Conservation (phyloP, 2,329 filamentous ascomycete species). For the Conoideocrella luteorostrata region DNA sequence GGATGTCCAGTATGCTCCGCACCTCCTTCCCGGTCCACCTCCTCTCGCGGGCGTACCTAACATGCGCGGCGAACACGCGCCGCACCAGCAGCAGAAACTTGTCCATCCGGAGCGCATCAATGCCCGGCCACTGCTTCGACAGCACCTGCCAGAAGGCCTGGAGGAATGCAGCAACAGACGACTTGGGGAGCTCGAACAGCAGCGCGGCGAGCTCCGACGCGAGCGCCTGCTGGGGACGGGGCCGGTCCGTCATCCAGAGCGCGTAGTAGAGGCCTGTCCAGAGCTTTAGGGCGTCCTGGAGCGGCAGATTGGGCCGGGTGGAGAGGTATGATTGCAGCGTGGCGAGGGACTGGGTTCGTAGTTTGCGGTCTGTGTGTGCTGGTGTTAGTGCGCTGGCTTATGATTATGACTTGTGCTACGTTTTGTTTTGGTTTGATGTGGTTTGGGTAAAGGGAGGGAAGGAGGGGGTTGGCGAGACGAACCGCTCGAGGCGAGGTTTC, state of each 20-base stretch:
- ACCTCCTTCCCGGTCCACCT: constrained; percentile 24
- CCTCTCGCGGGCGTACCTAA: constrained; percentile 39
- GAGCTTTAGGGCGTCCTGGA: constrained; percentile 74
- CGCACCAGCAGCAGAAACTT: constrained; percentile 87
- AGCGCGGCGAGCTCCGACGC: constrained; percentile 71
- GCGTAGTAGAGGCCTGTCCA: constrained; percentile 95
- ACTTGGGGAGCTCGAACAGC: constrained; percentile 45
- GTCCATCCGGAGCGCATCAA: constrained; percentile 76
- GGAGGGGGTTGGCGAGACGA: constrained; percentile 21
- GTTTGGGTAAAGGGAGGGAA: not conserved
- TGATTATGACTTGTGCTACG: too few relatives aligned
- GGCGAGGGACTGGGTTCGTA: constrained; percentile 68
- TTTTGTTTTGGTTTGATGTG: not conserved
- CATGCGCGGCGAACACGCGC: constrained; percentile 66
- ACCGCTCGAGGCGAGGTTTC: constrained; percentile 81
- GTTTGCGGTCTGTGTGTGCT: constrained; percentile 58
- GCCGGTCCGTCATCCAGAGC: constrained; percentile 89
- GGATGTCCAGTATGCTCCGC: constrained; percentile 20
- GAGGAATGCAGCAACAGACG: constrained; percentile 41
- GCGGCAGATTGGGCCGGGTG: constrained; percentile 51
- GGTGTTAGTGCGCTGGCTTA: not conserved
- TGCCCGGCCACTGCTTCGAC: constrained; percentile 62
- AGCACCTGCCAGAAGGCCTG: constrained; percentile 67
- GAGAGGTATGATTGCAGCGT: constrained; percentile 74
- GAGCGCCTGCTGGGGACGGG: constrained; percentile 78